Base-by-base conservation (phyloP, 257 asterid species). In the Capsicum baccatum region DNA sequence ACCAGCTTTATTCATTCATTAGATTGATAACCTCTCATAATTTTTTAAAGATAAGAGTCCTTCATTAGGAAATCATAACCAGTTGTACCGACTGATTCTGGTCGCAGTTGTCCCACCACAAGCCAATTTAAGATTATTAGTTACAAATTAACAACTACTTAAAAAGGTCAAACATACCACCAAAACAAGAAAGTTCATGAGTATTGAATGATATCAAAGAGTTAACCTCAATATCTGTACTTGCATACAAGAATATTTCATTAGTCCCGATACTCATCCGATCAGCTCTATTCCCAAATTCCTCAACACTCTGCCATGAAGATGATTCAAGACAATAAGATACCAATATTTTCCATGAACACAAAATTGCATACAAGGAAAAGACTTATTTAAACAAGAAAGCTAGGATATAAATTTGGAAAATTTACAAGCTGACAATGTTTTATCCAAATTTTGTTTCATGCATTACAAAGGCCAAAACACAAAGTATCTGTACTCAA, bases 161-260 rank as follows among this genome's bases (percentile, higher is more conserved):
- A 33, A 79, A 83, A 68, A 33, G 85, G 47, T 52, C 10, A 54
- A 78, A 17, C 63, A 78, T 54, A 16, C 33, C 13, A 35, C 33
- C 33, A 52, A 5, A 44, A 44, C 0, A 44, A 44, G 35, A 14
- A 0, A 44, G 21, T 14, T 54, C 50, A 54, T 54, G 33, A 52
- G 13, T 50, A 26, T 26, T 76, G 63, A 76, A 52, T 33, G 48
- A 76, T 76, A 52, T 76, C 19, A 82, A 83, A 81, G 84, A 56
- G 44, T 82, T 87, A 73, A 94, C 98, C 98, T 97, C 98, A 85
- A 95, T 84, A 89, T 95, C 96, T 86, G 98, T 97, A 91, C 97
- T 95, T 42, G 99, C 89, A 85, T 90, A 88, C 84, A 97, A 89
- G 89, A 83, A 97, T 79, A 95, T 91, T 74, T 90, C 93, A 71